Percentiles rank a stretch among this genome's conserved stretches.
Evolutionary conservation across 371 early-diverging fungal genomes (phyloP).

Genomic region (Rhizomucor pusillus): DNA sequence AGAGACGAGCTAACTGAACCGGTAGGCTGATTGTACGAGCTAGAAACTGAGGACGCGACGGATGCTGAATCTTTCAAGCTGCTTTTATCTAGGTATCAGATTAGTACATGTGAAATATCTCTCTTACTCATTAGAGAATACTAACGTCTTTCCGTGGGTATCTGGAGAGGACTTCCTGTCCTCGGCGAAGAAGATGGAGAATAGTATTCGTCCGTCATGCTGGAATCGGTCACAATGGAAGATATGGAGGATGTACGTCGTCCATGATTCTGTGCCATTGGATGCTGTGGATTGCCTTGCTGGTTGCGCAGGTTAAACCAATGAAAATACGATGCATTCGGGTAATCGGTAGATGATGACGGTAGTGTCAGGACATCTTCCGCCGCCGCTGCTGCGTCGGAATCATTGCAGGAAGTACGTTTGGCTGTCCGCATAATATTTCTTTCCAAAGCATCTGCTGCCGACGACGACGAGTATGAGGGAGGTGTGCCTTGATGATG

Average conservation of each 20-base stretch:
- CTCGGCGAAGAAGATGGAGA: constrained; percentile 20
- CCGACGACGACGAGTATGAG: constrained; percentile 7
- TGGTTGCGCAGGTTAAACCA: constrained; percentile 9
- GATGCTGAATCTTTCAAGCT: neutral
- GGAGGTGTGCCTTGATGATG: neutral
- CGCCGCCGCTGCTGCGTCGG: too few species aligned
- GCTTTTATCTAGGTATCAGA: constrained; percentile 4
- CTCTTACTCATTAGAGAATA: too few species aligned
- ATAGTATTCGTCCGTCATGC: constrained; percentile 19
- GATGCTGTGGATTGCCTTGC: constrained; percentile 8
- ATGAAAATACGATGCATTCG: constrained; percentile 13
- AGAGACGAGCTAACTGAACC: constrained; percentile 1
- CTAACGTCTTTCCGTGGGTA: constrained; percentile 3
- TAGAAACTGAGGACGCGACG: neutral
- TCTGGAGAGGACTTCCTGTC: constrained; percentile 20
- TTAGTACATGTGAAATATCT: too few species aligned
- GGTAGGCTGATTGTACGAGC: neutral
- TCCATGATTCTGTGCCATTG: constrained; percentile 11
- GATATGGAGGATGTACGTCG: constrained; percentile 20
- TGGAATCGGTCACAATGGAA: constrained; percentile 22
- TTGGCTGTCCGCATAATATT: constrained; percentile 3
- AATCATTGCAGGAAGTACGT: constrained; percentile 10
- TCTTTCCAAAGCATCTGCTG: neutral
- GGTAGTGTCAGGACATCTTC: constrained; percentile 14
- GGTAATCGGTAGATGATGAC: constrained; percentile 16